phyloP scores from a whole-genome alignment of 768 basidiomycete species.

The Auricularia cornea region DNA sequence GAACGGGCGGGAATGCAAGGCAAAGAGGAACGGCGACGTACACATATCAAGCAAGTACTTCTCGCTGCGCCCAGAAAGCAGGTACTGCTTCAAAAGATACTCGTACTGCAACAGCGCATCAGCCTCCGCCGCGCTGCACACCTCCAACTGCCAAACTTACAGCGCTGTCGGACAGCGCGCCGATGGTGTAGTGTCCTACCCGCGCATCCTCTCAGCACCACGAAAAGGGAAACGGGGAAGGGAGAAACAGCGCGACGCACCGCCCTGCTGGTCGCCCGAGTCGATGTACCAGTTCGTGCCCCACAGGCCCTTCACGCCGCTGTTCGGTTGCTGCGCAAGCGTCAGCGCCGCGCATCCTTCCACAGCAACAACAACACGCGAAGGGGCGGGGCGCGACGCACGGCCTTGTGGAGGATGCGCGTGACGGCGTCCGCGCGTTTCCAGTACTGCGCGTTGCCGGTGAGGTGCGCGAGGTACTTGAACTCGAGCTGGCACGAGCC shows the following conservation, averaged over 20 bases:
- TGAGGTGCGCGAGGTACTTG: conserved; percentile 11
- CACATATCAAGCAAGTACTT: conserved; percentile 14
- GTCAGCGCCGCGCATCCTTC: not conserved
- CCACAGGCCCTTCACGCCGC: conserved; percentile 7
- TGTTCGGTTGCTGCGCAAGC: not conserved
- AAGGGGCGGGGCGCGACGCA: too few species aligned
- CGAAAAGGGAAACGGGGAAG: too few species aligned
- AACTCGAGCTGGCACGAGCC: conserved; percentile 6
- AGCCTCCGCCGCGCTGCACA: not conserved
- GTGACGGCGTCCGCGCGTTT: not conserved
- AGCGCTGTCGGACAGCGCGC: conserved; percentile 8
- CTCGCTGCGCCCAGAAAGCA: conserved; percentile 12
- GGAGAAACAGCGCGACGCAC: conserved; percentile 1
- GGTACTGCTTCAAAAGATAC: conserved; percentile 17
- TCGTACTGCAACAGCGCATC: conserved; percentile 11
- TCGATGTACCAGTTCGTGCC: conserved; percentile 4
- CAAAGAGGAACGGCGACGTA: conserved; percentile 1
- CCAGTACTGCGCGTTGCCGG: conserved; percentile 5
- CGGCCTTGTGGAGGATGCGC: not conserved
- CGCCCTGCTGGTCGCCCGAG: conserved; percentile 3
- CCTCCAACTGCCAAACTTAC: conserved; percentile 1
- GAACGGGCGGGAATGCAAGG: too few species aligned
- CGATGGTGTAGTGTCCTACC: conserved; percentile 3
- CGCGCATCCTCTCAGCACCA: too few species aligned
- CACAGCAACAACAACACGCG: not conserved